A percentile compares a stretch with the other conserved stretches of the same genome.
phyloP scores from a whole-genome alignment of 2,329 filamentous ascomycete genomes.

The Thelonectria discophora region DNA sequence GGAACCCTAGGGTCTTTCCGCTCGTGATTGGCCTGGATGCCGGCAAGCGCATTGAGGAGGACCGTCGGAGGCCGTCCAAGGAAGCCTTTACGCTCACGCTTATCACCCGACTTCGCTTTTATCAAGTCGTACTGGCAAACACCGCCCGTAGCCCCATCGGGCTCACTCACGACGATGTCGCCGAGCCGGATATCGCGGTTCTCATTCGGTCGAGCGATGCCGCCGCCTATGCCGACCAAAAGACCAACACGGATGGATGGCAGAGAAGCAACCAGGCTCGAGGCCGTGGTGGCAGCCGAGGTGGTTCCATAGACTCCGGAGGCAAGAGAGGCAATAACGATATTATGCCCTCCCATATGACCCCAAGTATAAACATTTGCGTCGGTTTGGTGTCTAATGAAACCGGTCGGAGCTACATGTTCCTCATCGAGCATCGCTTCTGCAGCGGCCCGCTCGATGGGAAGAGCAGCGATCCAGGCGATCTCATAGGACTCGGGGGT shows the following conservation, averaged over 20 bases:
- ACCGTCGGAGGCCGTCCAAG: conserved; percentile 24
- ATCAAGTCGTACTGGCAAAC: conserved; percentile 40
- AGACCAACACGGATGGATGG: conserved; percentile 32
- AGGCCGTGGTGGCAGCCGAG: conserved; percentile 28
- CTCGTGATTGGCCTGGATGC: conserved; percentile 27
- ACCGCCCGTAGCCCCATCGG: conserved; percentile 24
- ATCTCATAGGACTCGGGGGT: conserved; percentile 20
- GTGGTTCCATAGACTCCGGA: conserved; percentile 29
- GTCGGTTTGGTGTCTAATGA: conserved; percentile 28
- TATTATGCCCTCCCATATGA: conserved; percentile 36
- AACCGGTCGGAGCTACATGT: conserved; percentile 22
- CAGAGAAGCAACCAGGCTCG: conserved; percentile 26
- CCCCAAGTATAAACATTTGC: conserved; percentile 42
- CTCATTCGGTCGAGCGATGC: conserved; percentile 2
- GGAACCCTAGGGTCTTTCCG: conserved; percentile 1
- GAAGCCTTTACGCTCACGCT: conserved; percentile 18
- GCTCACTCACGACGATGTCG: conserved; percentile 41
- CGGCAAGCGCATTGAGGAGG: conserved; percentile 23
- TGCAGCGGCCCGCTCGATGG: conserved; percentile 39
- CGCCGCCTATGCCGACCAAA: conserved; percentile 55
- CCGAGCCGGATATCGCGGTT: conserved; percentile 39
- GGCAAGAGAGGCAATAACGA: conserved; percentile 38
- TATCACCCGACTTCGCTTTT: conserved; percentile 10
- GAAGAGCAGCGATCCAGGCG: conserved; percentile 41
- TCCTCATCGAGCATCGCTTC: conserved; percentile 38